Conservation (phyloP, 2,329 filamentous ascomycete species). For the Fusarium praegraminearum region DNA sequence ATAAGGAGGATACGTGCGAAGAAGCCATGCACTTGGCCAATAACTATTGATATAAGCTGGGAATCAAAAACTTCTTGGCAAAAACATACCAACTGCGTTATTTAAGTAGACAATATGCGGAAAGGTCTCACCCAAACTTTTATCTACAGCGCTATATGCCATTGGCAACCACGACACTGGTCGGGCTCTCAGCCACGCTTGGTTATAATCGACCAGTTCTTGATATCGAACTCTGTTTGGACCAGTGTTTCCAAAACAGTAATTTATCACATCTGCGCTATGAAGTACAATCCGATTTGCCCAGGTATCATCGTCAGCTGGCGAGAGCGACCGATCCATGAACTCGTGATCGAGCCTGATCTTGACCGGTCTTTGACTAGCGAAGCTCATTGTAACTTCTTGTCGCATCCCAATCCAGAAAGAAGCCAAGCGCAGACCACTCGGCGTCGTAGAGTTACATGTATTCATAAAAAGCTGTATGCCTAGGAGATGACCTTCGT, state of each 20-base stretch:
- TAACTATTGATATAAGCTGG: slow-evolving; percentile 54
- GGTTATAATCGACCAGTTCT: slow-evolving; percentile 59
- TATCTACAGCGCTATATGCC: slow-evolving; percentile 56
- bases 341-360: slow-evolving; percentile 64
- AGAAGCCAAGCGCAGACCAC: slow-evolving; percentile 61
- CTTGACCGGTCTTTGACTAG: slow-evolving; percentile 59
- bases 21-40: slow-evolving; percentile 70
- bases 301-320: slow-evolving; percentile 66
- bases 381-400: slow-evolving; percentile 69
- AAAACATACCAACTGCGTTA: slow-evolving; percentile 62
- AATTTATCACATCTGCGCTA: slow-evolving; percentile 73
- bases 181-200: slow-evolving; percentile 60
- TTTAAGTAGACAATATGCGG: slow-evolving; percentile 69
- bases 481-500: slow-evolving; percentile 61
- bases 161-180: slow-evolving; percentile 67
- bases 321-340: slow-evolving; percentile 62
- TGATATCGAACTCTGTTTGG: slow-evolving; percentile 54
- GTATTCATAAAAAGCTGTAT: slow-evolving; percentile 62
- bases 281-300: slow-evolving; percentile 71
- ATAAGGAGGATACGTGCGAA: slow-evolving; percentile 68
- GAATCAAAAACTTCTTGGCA: accelerated
- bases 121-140: slow-evolving; percentile 58
- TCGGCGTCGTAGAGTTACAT: slow-evolving; percentile 50
- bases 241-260: slow-evolving; percentile 65
- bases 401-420: slow-evolving; percentile 70